phyloP scores from a whole-genome alignment of 805 yeast species.

The Zygoascus flipseniorum region DNA sequence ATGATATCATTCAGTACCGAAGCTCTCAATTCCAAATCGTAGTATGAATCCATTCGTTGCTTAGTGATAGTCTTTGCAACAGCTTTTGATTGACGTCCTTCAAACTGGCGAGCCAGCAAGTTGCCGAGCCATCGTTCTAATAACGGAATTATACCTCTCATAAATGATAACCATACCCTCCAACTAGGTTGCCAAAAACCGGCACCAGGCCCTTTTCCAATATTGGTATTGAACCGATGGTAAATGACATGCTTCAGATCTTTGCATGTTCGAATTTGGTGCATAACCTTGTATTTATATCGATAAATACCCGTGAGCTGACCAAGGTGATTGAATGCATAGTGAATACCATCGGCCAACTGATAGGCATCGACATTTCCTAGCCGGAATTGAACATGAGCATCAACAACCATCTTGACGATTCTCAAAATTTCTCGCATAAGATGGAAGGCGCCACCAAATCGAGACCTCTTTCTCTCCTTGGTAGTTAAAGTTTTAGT shows the following conservation, averaged over 20 bases:
- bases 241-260: constrained; percentile 91
- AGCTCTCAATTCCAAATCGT: constrained; percentile 85
- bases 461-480: constrained; percentile 90
- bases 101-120: constrained; percentile 83
- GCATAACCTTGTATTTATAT: constrained; percentile 96
- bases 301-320: constrained; percentile 94
- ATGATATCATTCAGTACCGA: constrained; percentile 92
- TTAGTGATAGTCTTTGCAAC: constrained; percentile 91
- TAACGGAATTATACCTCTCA: constrained; percentile 86
- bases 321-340: constrained; percentile 86
- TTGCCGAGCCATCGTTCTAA: constrained; percentile 95
- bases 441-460: constrained; percentile 92
- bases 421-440: constrained; percentile 82
- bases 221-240: constrained; percentile 68
- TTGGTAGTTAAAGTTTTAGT: constrained; percentile 93
- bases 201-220: constrained; percentile 97
- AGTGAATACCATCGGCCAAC: constrained; percentile 88
- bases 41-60: constrained; percentile 91
- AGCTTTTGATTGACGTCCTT: constrained; percentile 88
- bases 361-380: constrained; percentile 92
- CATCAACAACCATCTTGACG: constrained; percentile 81
- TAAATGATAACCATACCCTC: constrained; percentile 90
- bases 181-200: constrained; percentile 99
- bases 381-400: constrained; percentile 82
- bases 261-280: constrained; percentile 91